Evolutionary conservation across 129 eudicot species (phyloP).

Genomic region (Flaveria linearis): DNA sequence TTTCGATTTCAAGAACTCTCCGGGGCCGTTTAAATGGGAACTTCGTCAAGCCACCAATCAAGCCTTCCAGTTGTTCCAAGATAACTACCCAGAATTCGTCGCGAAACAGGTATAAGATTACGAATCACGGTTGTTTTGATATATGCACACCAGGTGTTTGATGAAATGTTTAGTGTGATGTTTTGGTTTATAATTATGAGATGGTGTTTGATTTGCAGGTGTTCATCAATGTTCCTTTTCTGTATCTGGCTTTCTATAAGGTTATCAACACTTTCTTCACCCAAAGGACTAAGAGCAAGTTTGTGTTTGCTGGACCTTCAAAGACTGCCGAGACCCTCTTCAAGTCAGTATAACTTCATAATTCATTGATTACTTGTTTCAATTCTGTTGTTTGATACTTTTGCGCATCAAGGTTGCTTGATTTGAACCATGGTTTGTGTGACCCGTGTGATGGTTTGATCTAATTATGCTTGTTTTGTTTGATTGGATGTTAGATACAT

Average conservation of each 20-base stretch:
- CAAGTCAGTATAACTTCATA: slow-evolving; percentile 47
- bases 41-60: slow-evolving; percentile 72
- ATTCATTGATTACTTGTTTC: neutral
- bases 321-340: slow-evolving; percentile 86
- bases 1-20: slow-evolving; percentile 77
- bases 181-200: neutral
- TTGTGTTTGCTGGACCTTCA: slow-evolving; percentile 89
- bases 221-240: slow-evolving; percentile 89
- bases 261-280: slow-evolving; percentile 85
- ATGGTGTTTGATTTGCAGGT: slow-evolving; percentile 44
- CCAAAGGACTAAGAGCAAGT: slow-evolving; percentile 91
- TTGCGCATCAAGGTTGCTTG: neutral
- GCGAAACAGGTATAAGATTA: slow-evolving; percentile 72
- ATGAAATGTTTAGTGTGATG: neutral
- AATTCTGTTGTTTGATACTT: neutral
- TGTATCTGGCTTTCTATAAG: slow-evolving; percentile 77
- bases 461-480: neutral
- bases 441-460: neutral
- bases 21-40: slow-evolving; percentile 74
- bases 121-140: neutral
- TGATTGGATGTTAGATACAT: slow-evolving; percentile 55
- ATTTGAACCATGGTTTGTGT: too few species aligned
- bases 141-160: slow-evolving; percentile 12
- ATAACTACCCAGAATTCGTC: slow-evolving; percentile 88
- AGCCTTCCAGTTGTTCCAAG: slow-evolving; percentile 89